phyloP scores from a whole-genome alignment of 768 basidiomycete genomes.

The Mycena leptocephala region DNA sequence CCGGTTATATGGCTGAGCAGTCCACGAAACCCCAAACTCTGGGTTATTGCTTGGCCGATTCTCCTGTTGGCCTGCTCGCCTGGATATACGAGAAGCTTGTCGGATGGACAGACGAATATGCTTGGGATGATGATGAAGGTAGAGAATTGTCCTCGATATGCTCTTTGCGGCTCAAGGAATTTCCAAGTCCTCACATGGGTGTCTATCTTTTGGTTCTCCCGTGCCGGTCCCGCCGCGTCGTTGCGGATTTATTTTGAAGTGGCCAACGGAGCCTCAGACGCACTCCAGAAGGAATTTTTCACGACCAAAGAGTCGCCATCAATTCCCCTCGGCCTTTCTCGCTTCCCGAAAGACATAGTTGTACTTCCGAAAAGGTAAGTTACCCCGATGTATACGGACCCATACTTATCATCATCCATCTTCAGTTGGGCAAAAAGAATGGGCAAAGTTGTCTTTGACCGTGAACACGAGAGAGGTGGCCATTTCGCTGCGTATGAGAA shows the following conservation, averaged over 20 bases:
- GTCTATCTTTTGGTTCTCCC: constrained; percentile 73
- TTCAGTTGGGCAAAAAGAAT: constrained; percentile 59
- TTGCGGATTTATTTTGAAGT: constrained; percentile 73
- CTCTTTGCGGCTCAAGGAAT: background rate
- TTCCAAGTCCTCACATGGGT: constrained; percentile 70
- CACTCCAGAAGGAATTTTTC: background rate
- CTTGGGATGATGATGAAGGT: constrained; percentile 63
- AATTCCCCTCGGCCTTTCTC: constrained; percentile 66
- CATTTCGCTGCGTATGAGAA: constrained; percentile 73
- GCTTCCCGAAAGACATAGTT: constrained; percentile 66
- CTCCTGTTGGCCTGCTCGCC: constrained; percentile 62
- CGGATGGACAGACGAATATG: constrained; percentile 60
- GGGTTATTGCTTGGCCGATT: constrained; percentile 61
- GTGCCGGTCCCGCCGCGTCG: constrained; percentile 71
- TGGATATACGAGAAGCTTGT: no score
- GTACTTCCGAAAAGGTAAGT: constrained; percentile 49
- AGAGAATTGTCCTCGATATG: background rate
- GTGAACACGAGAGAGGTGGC: constrained; percentile 66
- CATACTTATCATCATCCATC: background rate
- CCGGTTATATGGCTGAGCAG: constrained; percentile 44
- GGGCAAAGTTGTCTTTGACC: constrained; percentile 62
- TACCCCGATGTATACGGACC: background rate
- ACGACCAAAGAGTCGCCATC: constrained; percentile 7
- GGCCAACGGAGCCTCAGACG: background rate
- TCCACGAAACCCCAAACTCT: constrained; percentile 54